Evolutionary conservation across 1,284 basidiomycete species (phyloP), one percentile per base, ranked within the genome.

Genomic region (Ceratobasidium sp.): DNA sequence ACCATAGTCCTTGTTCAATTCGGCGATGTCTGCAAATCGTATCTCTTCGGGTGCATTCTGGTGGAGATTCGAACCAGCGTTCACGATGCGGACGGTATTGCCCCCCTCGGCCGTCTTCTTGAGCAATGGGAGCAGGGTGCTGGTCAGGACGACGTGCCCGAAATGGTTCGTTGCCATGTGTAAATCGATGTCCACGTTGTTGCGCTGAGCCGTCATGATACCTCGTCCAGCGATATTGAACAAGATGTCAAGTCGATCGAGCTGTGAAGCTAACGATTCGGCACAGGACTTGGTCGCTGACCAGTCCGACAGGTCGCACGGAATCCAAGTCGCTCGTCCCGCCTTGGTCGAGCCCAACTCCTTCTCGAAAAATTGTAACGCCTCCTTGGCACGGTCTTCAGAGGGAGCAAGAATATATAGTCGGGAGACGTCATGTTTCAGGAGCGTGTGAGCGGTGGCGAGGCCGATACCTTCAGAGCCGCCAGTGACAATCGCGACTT

Each of bases 91-190:
- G 17, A 81, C 80, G 48, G 78, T 79, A 0, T 80, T 46, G 9
- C 65, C 68, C 0, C 61, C 64, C 9, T 46, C 52, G n/a, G 57
- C 15, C 0, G 81, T 81, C 52, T 57, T 62, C 44, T 79, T 77
- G 17, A 81, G 56, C 7, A 81, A 61, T 1, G 80, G 81, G 9
- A 81, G 79, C 0, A 81, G 78, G 3, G 65, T 76, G 15, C 74
- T 70, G 6, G 80, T 81, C 73, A 81, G 76, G 6, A 81, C 62
- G 64, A 79, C 67, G 20, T 74, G 77, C 0, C 79, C 77, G 23
- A 81, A 56, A 77, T 81, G 79, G 67, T 79, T 81, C 12, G 56
- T 42, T n/a, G 80, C 80, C 54, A 75, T 75, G 50, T 75, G 61
- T 5, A 75, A 52, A 33, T 75, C 73, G n/a, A 75, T 75, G 38